A percentile compares a stretch with the other conserved stretches of the same genome.
phyloP scores from a whole-genome alignment of 2,329 filamentous ascomycete genomes.

The Claviceps spartinae region DNA sequence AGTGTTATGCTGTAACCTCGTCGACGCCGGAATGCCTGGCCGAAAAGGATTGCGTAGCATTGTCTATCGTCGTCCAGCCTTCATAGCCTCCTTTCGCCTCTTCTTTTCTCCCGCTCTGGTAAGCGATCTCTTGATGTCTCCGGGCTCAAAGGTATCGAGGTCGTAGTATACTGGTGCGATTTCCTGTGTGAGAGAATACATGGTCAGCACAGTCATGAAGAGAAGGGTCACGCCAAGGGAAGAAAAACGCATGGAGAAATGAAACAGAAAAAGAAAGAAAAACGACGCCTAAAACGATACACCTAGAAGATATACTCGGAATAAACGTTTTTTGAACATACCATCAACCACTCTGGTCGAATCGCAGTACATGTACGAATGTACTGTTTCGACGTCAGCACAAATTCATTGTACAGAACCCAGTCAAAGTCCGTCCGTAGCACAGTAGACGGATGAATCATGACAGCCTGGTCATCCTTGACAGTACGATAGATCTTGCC shows the following conservation, averaged over 20 bases:
- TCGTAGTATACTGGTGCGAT: slow-evolving; percentile 93
- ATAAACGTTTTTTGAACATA: slow-evolving; percentile 27
- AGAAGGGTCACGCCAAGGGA: not conserved
- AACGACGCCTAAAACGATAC: too few relatives aligned
- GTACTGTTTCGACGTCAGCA: slow-evolving; percentile 95
- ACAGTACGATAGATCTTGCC: slow-evolving; percentile 90
- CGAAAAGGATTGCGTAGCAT: too few relatives aligned
- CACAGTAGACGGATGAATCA: slow-evolving; percentile 88
- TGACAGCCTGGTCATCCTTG: slow-evolving; percentile 89
- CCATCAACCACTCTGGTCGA: slow-evolving; percentile 85
- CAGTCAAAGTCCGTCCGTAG: slow-evolving; percentile 82
- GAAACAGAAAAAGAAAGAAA: not conserved
- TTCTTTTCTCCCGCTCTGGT: slow-evolving; percentile 45
- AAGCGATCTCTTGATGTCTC: slow-evolving; percentile 65
- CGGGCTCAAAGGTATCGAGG: slow-evolving; percentile 65
- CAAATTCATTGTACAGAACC: slow-evolving; percentile 98
- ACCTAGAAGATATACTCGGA: too few relatives aligned
- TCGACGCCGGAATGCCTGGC: too few relatives aligned
- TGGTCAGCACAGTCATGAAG: not conserved
- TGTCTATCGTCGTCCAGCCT: slow-evolving; percentile 26
- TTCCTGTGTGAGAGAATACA: slow-evolving; percentile 44
- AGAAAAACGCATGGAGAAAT: not conserved
- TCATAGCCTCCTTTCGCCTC: slow-evolving; percentile 44
- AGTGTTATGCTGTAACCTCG: too few relatives aligned
- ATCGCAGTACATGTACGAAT: slow-evolving; percentile 87